Base-by-base conservation (phyloP, 148 eudicot species). In the Agrostemma githago region DNA sequence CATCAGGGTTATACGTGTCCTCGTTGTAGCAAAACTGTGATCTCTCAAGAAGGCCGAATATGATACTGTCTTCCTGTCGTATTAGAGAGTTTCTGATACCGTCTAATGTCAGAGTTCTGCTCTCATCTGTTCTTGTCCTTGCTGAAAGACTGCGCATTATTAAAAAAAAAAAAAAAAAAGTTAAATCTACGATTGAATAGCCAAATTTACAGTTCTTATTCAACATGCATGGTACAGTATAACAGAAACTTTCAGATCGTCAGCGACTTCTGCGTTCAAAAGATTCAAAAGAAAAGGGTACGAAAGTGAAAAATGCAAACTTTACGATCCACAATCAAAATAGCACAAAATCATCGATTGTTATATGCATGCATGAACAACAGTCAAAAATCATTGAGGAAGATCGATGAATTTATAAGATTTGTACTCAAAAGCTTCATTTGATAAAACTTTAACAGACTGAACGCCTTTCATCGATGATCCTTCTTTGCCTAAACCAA, bases 31-130 rank as follows among this genome's bases (percentile, higher is more conserved):
- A 86, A 77, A 87, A 95, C 60, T 92, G 96, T 69, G 98, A 88
- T 81, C 98, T 90, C 84, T 95, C 98, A 71, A 95, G 81, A 26
- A 95, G 93, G 74, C 92, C 72, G 75, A 85, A 95, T 74, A 95
- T 95, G 41, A 95, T 92, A 84, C 97, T 95, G 80, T 95, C 98
- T 77, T 92, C 98, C 80, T 95, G 98, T 34, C 96, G 90, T 57
- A 95, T 89, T 48, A 95, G 81, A 41, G 97, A 90, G 76, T 81
- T 81, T 43, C 98, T 84, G 20, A 95, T 95, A 37, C 90, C 92
- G 2, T 90, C 97, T 10, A 95, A 83, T 34, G 97, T 92, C 81
- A 90, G 85, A 82, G 83, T 85, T 15, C 19, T 17, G 9, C 41
- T 64, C 66, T 41, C 10, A 76, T 95, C 98, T 9, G 89, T 67